phyloP scores from a whole-genome alignment of 495 filamentous ascomycete genomes.

The Penicillium pulvis region DNA sequence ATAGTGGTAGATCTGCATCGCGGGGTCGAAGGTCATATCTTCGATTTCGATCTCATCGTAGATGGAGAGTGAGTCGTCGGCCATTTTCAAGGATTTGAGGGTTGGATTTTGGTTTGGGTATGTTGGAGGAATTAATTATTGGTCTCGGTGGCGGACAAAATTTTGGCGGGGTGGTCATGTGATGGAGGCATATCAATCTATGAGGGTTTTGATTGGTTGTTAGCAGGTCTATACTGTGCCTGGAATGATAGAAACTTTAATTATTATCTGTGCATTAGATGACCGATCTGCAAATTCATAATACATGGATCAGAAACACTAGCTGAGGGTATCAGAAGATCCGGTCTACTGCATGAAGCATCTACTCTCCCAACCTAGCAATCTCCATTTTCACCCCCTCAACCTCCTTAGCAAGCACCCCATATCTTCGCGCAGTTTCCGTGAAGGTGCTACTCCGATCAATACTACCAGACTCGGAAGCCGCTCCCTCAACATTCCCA shows the following conservation, averaged over 20 bases:
- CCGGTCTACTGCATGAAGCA: background rate
- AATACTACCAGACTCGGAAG: constrained; percentile 13
- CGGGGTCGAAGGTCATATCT: constrained; percentile 91
- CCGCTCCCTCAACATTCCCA: constrained; percentile 37
- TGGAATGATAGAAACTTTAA: background rate
- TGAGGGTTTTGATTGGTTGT: background rate
- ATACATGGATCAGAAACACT: no score
- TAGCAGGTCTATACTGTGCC: background rate
- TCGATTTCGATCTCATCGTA: constrained; percentile 99
- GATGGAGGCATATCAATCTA: constrained; percentile 20
- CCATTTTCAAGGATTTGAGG: constrained; percentile 48
- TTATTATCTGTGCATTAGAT: background rate
- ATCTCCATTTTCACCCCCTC: constrained; percentile 60
- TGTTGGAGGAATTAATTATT: constrained; percentile 8
- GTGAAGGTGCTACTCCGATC: constrained; percentile 35
- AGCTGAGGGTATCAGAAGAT: background rate
- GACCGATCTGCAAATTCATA: no score
- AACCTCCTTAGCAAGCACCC: constrained; percentile 53
- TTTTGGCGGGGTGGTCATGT: constrained; percentile 33
- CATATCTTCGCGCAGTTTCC: constrained; percentile 64
- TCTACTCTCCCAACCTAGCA: constrained; percentile 45
- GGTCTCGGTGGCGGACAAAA: constrained; percentile 23
- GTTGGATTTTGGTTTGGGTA: background rate
- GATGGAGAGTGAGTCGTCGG: constrained; percentile 69
- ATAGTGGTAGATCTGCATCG: constrained; percentile 85